Percentiles rank a stretch among this genome's conserved stretches.
phyloP scores from a whole-genome alignment of 2,329 filamentous ascomycete genomes.

The Cryphonectria nitschkei region DNA sequence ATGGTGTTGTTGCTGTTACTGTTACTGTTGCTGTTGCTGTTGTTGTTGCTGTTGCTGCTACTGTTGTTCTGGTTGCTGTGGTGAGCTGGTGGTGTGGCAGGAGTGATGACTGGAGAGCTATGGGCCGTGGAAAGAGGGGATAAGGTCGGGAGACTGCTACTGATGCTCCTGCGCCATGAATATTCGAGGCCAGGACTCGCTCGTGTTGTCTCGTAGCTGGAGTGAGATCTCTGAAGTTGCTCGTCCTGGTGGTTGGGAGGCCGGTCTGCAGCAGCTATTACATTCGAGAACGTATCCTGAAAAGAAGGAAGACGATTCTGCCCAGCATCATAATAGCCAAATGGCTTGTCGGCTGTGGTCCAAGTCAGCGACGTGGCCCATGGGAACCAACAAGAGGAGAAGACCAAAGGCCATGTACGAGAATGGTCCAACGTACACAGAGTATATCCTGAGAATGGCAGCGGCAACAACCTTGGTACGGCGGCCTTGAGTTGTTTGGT shows the following conservation, averaged over 20 bases:
- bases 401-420: not conserved
- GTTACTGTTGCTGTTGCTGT: not conserved
- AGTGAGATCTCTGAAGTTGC: not conserved
- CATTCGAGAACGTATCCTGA: conserved; percentile 7
- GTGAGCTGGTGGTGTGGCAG: conserved; percentile 12
- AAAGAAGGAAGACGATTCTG: conserved; percentile 19
- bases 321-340: not conserved
- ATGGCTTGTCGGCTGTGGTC: not conserved
- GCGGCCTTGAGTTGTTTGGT: conserved; percentile 11
- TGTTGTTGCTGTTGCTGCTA: not conserved
- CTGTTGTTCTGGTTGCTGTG: not conserved
- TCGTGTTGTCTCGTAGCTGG: not conserved
- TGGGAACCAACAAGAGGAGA: not conserved
- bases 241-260: not conserved
- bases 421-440: not conserved
- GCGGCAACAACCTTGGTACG: not conserved
- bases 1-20: not conserved
- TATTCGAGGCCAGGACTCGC: conserved; percentile 17
- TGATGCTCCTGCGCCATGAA: conserved; percentile 19
- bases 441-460: not conserved
- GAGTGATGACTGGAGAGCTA: conserved; percentile 10
- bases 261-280: conserved; percentile 4
- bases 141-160: conserved; percentile 17
- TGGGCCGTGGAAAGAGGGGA: conserved; percentile 23
- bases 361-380: not conserved